Conservation (phyloP, 306 rosid genomes). For the Lathyrus aphaca region DNA sequence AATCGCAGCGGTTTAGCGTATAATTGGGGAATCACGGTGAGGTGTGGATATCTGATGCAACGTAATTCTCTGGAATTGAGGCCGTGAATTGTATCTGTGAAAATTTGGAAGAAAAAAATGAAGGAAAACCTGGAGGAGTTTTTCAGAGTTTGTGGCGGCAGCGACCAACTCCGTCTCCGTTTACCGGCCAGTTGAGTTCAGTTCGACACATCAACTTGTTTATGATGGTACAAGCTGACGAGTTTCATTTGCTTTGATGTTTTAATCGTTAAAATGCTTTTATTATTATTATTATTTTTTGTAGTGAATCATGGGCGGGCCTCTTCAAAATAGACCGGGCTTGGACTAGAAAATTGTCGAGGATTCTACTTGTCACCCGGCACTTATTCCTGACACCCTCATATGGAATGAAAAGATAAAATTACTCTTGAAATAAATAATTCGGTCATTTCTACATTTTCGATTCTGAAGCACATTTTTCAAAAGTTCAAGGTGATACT, state of each 20-base stretch:
- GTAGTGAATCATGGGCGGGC: neutral
- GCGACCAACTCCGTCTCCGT: neutral
- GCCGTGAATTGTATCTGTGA: neutral
- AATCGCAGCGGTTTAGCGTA: neutral
- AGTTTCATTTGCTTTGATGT: neutral
- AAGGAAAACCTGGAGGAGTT: neutral
- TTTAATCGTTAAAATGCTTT: neutral
- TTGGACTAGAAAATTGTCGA: too few relatives aligned
- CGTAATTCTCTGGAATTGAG: neutral
- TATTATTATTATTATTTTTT: too few relatives aligned
- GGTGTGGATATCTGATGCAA: neutral
- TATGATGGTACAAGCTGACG: neutral
- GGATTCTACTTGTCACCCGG: too few relatives aligned
- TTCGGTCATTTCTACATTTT: too few relatives aligned
- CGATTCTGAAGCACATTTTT: too few relatives aligned
- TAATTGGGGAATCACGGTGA: neutral
- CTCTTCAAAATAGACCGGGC: neutral
- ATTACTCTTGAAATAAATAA: too few relatives aligned
- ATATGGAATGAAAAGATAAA: too few relatives aligned
- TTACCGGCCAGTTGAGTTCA: slow-evolving; percentile 3
- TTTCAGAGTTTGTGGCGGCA: neutral
- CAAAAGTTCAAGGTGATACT: too few relatives aligned
- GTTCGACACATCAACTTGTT: neutral
- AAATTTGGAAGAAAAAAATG: neutral
- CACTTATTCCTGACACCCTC: too few relatives aligned